phyloP scores from a whole-genome alignment of 495 filamentous ascomycete species.

The Talaromyces trachyspermus region DNA sequence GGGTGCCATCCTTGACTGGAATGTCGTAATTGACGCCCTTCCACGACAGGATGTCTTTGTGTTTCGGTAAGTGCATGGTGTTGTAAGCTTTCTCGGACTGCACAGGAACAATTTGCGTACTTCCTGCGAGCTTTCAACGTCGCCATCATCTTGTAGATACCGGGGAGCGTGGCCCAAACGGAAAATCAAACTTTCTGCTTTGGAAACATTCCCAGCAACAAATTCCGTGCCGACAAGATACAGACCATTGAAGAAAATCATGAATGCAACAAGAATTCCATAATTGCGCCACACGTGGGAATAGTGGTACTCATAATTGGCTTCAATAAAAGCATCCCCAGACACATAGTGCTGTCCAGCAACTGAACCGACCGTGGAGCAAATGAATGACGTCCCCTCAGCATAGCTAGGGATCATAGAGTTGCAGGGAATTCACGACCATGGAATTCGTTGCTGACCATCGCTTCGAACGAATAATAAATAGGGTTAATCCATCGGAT shows the following conservation, averaged over 20 bases:
- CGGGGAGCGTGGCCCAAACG: constrained; percentile 42
- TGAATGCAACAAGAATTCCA: constrained; percentile 59
- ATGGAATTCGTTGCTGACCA: constrained; percentile 53
- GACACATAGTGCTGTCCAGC: constrained; percentile 45
- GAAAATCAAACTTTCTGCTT: constrained; percentile 40
- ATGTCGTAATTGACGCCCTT: constrained; percentile 70
- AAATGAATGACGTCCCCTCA: constrained; percentile 37
- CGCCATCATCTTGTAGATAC: constrained; percentile 51
- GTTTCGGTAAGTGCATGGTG: too few relatives aligned
- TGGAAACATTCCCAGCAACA: constrained; percentile 16
- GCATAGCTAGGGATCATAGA: constrained; percentile 45
- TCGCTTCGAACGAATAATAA: constrained; percentile 36
- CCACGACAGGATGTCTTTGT: too few relatives aligned
- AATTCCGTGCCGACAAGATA: constrained; percentile 27
- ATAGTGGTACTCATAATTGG: constrained; percentile 48
- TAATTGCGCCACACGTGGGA: constrained; percentile 60
- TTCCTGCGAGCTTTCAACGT: too few relatives aligned
- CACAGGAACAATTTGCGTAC: too few relatives aligned
- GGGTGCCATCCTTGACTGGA: constrained; percentile 50
- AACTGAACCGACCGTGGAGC: constrained; percentile 45
- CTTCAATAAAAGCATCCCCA: constrained; percentile 47
- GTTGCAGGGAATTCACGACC: constrained; percentile 42
- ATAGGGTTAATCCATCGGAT: constrained; percentile 41
- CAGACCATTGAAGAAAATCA: constrained; percentile 50
- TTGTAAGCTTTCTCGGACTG: too few relatives aligned